Percentiles rank a stretch among this genome's conserved stretches.
Conservation (phyloP, 2,329 filamentous ascomycete species). For the Alternaria sp. region DNA sequence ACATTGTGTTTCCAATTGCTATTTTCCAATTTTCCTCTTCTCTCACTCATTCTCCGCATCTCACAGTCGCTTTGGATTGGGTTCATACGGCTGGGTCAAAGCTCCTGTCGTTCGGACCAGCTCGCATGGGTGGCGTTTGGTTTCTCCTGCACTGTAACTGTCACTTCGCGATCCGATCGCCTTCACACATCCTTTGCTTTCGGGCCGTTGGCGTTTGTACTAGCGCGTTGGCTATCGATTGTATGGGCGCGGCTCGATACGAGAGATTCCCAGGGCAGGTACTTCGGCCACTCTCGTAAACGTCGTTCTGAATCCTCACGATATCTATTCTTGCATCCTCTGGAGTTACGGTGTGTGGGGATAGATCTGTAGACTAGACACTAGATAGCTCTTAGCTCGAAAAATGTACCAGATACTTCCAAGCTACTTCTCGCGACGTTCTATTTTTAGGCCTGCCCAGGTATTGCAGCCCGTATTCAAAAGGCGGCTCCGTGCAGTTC, state of each 20-base stretch:
- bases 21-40: not conserved
- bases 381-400: not conserved
- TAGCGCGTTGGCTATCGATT: conserved; percentile 17
- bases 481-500: not conserved
- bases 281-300: conserved; percentile 13
- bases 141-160: not conserved
- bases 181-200: not conserved
- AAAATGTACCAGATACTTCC: not conserved
- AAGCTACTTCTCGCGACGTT: not conserved
- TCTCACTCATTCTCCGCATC: conserved; percentile 1
- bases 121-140: conserved; percentile 15
- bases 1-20: not conserved
- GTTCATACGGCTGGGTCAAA: conserved; percentile 3
- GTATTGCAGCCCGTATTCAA: conserved; percentile 9
- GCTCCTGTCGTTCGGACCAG: conserved; percentile 4
- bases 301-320: not conserved
- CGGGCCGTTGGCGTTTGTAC: conserved; percentile 6
- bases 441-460: conserved; percentile 19
- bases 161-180: not conserved
- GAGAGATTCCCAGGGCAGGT: conserved; percentile 2
- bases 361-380: conserved; percentile 1
- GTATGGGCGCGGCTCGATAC: conserved; percentile 9
- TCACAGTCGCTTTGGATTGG: conserved; percentile 3
- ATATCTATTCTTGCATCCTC: conserved; percentile 10
- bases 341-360: not conserved